Base-by-base conservation (phyloP, 1,284 basidiomycete species). In the Cryptococcus floricola region DNA sequence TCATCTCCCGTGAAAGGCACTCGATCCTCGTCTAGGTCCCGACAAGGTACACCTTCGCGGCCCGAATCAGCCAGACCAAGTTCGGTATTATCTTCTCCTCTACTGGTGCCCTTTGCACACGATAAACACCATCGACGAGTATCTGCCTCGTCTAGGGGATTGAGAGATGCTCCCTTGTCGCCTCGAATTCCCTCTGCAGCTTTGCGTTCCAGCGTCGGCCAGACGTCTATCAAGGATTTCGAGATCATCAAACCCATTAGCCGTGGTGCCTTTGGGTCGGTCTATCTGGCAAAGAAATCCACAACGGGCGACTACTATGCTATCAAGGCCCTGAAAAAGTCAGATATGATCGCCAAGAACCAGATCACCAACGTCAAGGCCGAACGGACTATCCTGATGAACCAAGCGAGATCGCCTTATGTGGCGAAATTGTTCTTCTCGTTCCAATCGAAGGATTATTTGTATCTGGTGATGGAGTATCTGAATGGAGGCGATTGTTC, bases 271-370 rank as follows among this genome's bases (percentile, higher is more conserved):
- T 99, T 97, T 70, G 96, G 96, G 13, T 95, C 93, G 14, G 96
- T 99, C 48, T 99, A 96, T 77, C 82, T 99, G 39, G 91, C 96
- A 37, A 96, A 95, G 80, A 99, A 99, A 82, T 93, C 92, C 66
- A 88, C 85, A 5, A 98, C 96, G 1, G 96, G 96, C 52, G 96
- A 98, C 77, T 97, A 98, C 78, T 99, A 88, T 78, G 96, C 96
- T 28, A 96, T 99, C 85, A 99, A 99, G 79, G 93, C 98, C 37
- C 79, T 98, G 66, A 98, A 96, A 80, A 99, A 99, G 81, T 91
- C 93, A 28, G 96, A 99, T 79, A 99, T 99, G 96, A 98, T 99
- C 72, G 92, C 96, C 48, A 99, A 99, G 84, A 98, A 98, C 80
- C 96, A 99, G 78, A 96, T 99, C 77, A 98, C 96, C 54, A 99